phyloP scores from a whole-genome alignment of 345 rosid genomes.

The Boechera divaricarpa region DNA sequence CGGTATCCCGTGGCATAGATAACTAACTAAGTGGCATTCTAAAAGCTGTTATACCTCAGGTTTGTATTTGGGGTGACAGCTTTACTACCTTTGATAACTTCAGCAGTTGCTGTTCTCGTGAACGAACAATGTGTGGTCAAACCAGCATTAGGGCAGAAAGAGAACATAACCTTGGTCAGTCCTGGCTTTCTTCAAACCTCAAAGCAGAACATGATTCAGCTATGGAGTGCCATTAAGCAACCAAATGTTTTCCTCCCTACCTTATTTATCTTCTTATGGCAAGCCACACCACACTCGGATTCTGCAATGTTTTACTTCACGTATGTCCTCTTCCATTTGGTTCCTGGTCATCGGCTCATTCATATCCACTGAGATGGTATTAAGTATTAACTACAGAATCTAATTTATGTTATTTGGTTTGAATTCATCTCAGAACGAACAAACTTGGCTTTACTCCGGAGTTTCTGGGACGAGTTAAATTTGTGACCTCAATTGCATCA shows the following conservation, averaged over 20 bases:
- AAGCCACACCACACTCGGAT: constrained; percentile 98
- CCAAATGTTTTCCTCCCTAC: constrained; percentile 88
- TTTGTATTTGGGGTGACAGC: constrained; percentile 96
- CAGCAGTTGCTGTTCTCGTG: constrained; percentile 94
- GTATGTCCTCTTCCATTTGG: constrained; percentile 51
- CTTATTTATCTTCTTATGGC: constrained; percentile 92
- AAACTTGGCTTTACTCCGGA: constrained; percentile 96
- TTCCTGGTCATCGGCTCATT: constrained; percentile 7
- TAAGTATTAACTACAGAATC: constrained; percentile 10
- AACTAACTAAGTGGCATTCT: constrained; percentile 39
- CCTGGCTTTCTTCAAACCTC: constrained; percentile 71
- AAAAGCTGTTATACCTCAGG: constrained; percentile 60
- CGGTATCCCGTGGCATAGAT: not conserved
- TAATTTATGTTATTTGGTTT: constrained; percentile 23
- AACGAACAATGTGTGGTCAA: constrained; percentile 69
- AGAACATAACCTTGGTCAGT: constrained; percentile 45
- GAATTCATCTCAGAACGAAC: constrained; percentile 66
- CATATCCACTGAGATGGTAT: constrained; percentile 10
- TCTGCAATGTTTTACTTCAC: constrained; percentile 98
- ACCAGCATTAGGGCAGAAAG: constrained; percentile 52
- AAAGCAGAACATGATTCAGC: constrained; percentile 63
- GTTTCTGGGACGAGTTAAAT: constrained; percentile 91
- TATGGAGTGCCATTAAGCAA: constrained; percentile 80
- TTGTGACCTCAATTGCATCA: constrained; percentile 90
- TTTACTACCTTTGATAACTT: constrained; percentile 78